Percentiles rank a stretch among this genome's conserved stretches.
Conservation (phyloP, 805 yeast genomes). For the Jamesozyma hellenica region DNA sequence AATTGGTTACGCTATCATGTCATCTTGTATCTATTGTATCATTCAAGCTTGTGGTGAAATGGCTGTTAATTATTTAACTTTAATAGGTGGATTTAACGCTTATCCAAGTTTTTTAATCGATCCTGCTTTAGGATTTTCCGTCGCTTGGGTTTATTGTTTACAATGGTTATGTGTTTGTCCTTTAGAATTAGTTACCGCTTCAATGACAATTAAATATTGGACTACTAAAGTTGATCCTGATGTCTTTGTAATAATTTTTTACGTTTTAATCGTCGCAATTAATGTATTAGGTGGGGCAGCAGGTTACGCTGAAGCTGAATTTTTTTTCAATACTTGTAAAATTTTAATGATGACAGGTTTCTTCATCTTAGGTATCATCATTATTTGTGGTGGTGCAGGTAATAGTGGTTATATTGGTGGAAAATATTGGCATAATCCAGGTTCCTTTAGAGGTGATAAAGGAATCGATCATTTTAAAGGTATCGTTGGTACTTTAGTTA, state of each 20-base stretch:
- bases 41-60: constrained; percentile 59
- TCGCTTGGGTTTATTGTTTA: constrained; percentile 52
- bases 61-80: constrained; percentile 47
- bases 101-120: constrained; percentile 48
- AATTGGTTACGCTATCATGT: constrained; percentile 49
- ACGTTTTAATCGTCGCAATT: constrained; percentile 35
- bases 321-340: constrained; percentile 56
- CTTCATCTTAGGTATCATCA: constrained; percentile 41
- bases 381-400: constrained; percentile 35
- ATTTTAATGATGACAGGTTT: constrained; percentile 52
- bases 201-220: constrained; percentile 56
- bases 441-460: constrained; percentile 35
- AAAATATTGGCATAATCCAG: constrained; percentile 44
- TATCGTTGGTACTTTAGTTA: constrained; percentile 41
- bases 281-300: constrained; percentile 43
- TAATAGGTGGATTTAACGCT: constrained; percentile 56
- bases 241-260: constrained; percentile 47
- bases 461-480: constrained; percentile 44
- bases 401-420: constrained; percentile 41
- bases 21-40: constrained; percentile 47
- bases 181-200: constrained; percentile 54
- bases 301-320: constrained; percentile 54
- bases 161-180: constrained; percentile 57
- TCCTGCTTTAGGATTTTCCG: constrained; percentile 48
- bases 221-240: constrained; percentile 43